Base-by-base conservation (phyloP, 768 basidiomycete genomes). In the Antrodiella citrinella region DNA sequence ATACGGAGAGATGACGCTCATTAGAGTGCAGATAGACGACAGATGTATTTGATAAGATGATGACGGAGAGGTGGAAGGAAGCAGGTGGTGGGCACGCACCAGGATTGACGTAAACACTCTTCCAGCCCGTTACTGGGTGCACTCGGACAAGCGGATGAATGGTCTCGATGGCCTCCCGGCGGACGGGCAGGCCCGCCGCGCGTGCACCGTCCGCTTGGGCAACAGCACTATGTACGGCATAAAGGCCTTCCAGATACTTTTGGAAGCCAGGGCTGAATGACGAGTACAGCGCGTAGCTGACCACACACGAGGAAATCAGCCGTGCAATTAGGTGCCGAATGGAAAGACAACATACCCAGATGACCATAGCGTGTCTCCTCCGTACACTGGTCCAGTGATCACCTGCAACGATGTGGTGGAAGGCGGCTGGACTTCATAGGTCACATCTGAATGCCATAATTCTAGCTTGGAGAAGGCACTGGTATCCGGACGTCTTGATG, bases 341-440 rank as follows among this genome's bases (percentile, higher is more conserved):
- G 52, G 30, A 30, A 44, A 23, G 25, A 39, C 15, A 0, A 64
- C 75, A 60, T 64, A 81, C 82, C 86, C 86, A 7, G 86, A 88
- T 62, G 77, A 82, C 84, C 84, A 90, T 5, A 88, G 72, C 0
- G 86, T 91, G 58, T 91, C 88, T 19, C 87, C 87, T 18, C 88
- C 88, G 30, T 73, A 69, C 52, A 81, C 80, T 0, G 86, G 88
- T 3, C 76, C 73, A 15, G 82, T 80, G 62, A 88, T 72, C 44
- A 91, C 64, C 59, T 86, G 84, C 26, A 93, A 72, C 7, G 86
- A 88, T 11, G 89, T 91, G 25, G 80, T 72, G 57, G 84, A 76
- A 1, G 89, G 89, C n/a, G 86, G 86, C 58, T 88, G 86, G 12
- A 84, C 59, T 65, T 93, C 89, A 67, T 90, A 92, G 3, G 84